phyloP scores from a whole-genome alignment of 2,329 filamentous ascomycete genomes.

The Triangularia setosa region DNA sequence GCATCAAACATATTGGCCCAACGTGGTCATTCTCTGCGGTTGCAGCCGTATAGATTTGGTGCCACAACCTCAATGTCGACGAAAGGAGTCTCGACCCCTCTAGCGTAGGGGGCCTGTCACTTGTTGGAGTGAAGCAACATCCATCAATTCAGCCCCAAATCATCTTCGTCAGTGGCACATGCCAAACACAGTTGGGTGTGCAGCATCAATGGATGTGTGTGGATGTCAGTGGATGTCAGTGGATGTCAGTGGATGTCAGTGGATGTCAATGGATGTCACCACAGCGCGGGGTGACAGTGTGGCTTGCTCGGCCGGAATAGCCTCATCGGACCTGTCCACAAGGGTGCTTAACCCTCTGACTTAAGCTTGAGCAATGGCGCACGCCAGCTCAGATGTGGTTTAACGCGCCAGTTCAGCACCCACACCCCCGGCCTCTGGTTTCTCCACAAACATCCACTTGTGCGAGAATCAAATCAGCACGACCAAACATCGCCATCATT shows the following conservation, averaged over 20 bases:
- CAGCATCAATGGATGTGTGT: conserved; percentile 7
- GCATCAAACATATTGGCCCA: background rate
- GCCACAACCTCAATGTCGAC: background rate
- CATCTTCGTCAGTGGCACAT: conserved; percentile 2
- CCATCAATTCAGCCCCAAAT: background rate
- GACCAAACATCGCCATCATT: conserved; percentile 1
- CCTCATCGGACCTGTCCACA: conserved; percentile 3
- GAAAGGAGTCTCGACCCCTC: background rate
- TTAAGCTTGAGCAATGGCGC: conserved; percentile 9
- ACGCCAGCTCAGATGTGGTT: conserved; percentile 14
- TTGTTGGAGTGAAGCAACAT: background rate
- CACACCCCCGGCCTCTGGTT: conserved; percentile 4
- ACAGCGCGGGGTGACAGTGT: conserved; percentile 6
- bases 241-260: conserved; percentile 11
- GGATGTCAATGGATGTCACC: conserved; percentile 10
- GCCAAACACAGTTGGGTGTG: conserved; percentile 8
- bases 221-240: conserved; percentile 10
- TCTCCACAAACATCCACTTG: conserved; percentile 17
- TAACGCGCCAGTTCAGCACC: conserved; percentile 11
- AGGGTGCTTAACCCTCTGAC: background rate
- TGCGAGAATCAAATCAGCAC: conserved; percentile 16
- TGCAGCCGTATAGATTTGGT: conserved; percentile 4
- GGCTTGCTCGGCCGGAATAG: conserved; percentile 19
- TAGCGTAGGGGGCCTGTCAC: background rate
- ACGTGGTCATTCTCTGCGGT: background rate